A percentile compares a stretch with the other conserved stretches of the same genome.
Evolutionary conservation across 1,284 basidiomycete genomes (phyloP).

Genomic region (Cryptococcus hybrid): DNA sequence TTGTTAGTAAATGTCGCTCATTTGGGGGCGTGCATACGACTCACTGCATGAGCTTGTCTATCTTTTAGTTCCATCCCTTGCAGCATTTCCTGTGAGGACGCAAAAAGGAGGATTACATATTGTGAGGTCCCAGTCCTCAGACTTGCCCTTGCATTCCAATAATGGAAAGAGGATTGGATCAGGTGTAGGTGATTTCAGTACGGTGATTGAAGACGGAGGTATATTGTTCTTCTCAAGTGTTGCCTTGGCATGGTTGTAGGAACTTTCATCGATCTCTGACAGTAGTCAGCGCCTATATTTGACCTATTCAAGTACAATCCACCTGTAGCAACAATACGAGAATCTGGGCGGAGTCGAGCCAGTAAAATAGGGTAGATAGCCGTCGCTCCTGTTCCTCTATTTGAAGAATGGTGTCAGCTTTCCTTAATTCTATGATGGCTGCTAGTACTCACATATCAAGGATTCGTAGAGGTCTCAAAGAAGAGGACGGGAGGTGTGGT

Average conservation of each 20-base stretch:
- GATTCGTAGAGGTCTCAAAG: conserved; percentile 30
- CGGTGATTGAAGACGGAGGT: conserved; percentile 49
- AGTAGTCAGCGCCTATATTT: background rate
- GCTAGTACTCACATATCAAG: conserved; percentile 53
- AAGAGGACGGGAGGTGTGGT: conserved; percentile 16
- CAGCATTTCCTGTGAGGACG: conserved; percentile 64
- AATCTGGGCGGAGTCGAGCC: conserved; percentile 58
- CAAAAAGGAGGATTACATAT: conserved; percentile 96
- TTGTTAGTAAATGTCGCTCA: background rate
- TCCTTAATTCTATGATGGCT: conserved; percentile 51
- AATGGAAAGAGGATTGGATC: conserved; percentile 59
- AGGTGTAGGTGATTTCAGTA: conserved; percentile 51
- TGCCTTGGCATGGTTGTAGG: conserved; percentile 56
- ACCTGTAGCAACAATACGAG: conserved; percentile 73
- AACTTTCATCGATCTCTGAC: conserved; percentile 66
- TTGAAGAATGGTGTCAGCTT: background rate
- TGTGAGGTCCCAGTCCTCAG: conserved; percentile 53
- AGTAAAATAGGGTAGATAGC: conserved; percentile 84
- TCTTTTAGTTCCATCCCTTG: conserved; percentile 63
- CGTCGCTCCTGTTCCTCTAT: conserved; percentile 84
- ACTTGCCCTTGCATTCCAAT: conserved; percentile 18
- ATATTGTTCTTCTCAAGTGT: conserved; percentile 63
- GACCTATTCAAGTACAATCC: conserved; percentile 9
- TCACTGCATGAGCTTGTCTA: conserved; percentile 62
- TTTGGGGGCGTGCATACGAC: conserved; percentile 24